These are phyloP conservation scores for Tetracentron sinense DNA, from an alignment of 164 flowering plant species.

Conservation along the genomic window DNA sequence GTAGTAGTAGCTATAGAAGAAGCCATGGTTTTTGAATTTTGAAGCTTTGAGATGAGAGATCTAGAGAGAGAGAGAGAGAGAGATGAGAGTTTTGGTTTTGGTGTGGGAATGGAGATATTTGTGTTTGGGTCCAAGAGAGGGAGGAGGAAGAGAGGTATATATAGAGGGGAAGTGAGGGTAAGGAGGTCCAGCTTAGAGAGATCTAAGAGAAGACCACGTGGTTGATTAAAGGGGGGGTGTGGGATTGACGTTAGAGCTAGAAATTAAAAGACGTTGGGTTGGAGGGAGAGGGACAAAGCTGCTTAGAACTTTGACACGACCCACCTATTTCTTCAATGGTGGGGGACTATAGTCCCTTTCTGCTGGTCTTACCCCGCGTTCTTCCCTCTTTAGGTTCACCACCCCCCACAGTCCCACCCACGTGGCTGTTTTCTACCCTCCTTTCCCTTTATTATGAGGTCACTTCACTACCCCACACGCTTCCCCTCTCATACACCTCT, in stretches of 20 bases:
- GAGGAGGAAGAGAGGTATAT: slow-evolving; percentile 5
- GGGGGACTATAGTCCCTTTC: neutral
- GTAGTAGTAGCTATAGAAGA: slow-evolving; percentile 3
- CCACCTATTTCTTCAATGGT: too few species aligned
- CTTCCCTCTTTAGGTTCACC: slow-evolving; percentile 9
- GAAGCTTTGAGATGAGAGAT: too few species aligned
- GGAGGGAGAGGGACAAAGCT: slow-evolving; percentile 15
- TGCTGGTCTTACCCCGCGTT: slow-evolving; percentile 18
- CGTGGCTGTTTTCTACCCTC: slow-evolving; percentile 10
- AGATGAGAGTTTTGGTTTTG: neutral
- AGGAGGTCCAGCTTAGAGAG: slow-evolving; percentile 15
- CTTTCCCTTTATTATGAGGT: slow-evolving; percentile 10
- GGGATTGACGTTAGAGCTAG: slow-evolving; percentile 2
- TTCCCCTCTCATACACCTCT: neutral
- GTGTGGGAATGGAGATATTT: neutral
- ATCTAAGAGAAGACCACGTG: slow-evolving; percentile 50
- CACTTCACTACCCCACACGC: slow-evolving; percentile 28
- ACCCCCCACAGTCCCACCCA: neutral
- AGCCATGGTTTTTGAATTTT: slow-evolving; percentile 1
- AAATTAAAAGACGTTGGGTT: too few species aligned
- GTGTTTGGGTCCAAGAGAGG: neutral
- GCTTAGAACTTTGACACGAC: slow-evolving; percentile 27
- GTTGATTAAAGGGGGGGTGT: slow-evolving; percentile 31
- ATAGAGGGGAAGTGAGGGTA: neutral
- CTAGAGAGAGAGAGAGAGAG: too few species aligned